A percentile compares a stretch with the other conserved stretches of the same genome.
Evolutionary conservation across 345 rosid genomes (phyloP).

Genomic region (Noccaea bulbosa): DNA sequence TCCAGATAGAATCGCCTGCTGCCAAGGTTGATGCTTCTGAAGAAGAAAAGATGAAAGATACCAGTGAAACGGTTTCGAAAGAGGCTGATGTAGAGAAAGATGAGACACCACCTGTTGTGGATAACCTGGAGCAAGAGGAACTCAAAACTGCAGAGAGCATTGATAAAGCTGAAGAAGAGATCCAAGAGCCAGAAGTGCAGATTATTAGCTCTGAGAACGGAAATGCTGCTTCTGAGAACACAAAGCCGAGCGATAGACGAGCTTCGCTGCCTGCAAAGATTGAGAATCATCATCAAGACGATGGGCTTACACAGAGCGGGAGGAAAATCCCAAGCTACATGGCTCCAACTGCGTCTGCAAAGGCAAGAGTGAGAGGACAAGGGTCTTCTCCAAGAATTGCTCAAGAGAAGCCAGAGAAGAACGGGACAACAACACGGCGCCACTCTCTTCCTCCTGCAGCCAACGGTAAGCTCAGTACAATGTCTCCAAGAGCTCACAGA

Average conservation of each 20-base stretch:
- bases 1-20: constrained; percentile 38
- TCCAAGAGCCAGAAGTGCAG: constrained; percentile 41
- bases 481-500: constrained; percentile 66
- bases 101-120: constrained; percentile 30
- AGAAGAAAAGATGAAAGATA: constrained; percentile 43
- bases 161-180: constrained; percentile 50
- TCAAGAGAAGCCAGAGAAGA: constrained; percentile 56
- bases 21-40: constrained; percentile 35
- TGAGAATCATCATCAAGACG: constrained; percentile 55
- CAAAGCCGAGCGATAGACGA: constrained; percentile 61
- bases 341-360: constrained; percentile 89
- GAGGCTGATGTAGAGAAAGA: constrained; percentile 38
- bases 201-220: constrained; percentile 46
- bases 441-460: constrained; percentile 76
- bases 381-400: constrained; percentile 65
- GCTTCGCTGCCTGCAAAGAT: constrained; percentile 66
- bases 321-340: constrained; percentile 76
- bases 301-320: constrained; percentile 51
- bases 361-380: constrained; percentile 77
- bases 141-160: constrained; percentile 43
- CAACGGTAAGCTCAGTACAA: constrained; percentile 55
- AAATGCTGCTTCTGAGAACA: constrained; percentile 45
- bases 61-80: constrained; percentile 35
- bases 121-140: constrained; percentile 40
- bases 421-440: constrained; percentile 55